These are phyloP conservation scores for Zasmidium cellare DNA, from an alignment of 2,329 filamentous ascomycete species.

Conservation along the genomic window DNA sequence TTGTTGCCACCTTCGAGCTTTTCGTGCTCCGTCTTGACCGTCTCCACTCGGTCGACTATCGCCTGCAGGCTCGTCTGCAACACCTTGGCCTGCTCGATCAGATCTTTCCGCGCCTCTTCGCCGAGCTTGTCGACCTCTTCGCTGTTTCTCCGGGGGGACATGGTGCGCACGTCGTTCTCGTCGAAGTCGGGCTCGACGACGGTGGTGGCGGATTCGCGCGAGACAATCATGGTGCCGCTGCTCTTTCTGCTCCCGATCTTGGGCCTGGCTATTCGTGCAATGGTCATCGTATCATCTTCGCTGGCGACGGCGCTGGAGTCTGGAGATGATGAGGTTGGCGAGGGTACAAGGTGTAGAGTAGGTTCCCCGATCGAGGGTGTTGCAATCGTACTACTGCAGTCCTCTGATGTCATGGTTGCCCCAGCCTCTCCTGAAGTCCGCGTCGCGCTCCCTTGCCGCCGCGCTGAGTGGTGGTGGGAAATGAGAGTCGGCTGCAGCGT, in stretches of 20 bases:
- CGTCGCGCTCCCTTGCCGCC: not conserved
- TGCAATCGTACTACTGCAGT: slow-evolving; percentile 6
- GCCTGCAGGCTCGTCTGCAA: slow-evolving; percentile 86
- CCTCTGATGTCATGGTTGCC: slow-evolving; percentile 23
- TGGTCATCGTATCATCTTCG: slow-evolving; percentile 30
- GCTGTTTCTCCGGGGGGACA: slow-evolving; percentile 89
- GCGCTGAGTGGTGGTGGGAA: not conserved
- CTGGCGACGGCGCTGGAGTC: slow-evolving; percentile 34
- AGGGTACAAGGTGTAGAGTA: slow-evolving; percentile 15
- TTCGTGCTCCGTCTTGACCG: slow-evolving; percentile 90
- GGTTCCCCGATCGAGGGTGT: slow-evolving; percentile 27
- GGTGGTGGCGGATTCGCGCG: slow-evolving; percentile 57
- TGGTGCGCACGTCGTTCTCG: slow-evolving; percentile 82
- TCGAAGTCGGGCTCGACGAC: slow-evolving; percentile 68
- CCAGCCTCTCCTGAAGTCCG: not conserved
- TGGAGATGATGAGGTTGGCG: slow-evolving; percentile 26
- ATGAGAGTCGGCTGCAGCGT: too few species aligned
- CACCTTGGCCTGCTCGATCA: slow-evolving; percentile 76
- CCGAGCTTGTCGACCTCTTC: slow-evolving; percentile 88
- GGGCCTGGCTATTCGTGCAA: slow-evolving; percentile 52
- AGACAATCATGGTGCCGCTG: slow-evolving; percentile 77
- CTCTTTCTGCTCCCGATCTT: slow-evolving; percentile 70
- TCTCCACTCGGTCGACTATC: slow-evolving; percentile 91
- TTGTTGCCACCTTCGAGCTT: slow-evolving; percentile 97
- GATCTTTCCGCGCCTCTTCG: slow-evolving; percentile 69